Evolutionary conservation across 345 rosid genomes (phyloP).

Genomic region (Rhizophora mangle): DNA sequence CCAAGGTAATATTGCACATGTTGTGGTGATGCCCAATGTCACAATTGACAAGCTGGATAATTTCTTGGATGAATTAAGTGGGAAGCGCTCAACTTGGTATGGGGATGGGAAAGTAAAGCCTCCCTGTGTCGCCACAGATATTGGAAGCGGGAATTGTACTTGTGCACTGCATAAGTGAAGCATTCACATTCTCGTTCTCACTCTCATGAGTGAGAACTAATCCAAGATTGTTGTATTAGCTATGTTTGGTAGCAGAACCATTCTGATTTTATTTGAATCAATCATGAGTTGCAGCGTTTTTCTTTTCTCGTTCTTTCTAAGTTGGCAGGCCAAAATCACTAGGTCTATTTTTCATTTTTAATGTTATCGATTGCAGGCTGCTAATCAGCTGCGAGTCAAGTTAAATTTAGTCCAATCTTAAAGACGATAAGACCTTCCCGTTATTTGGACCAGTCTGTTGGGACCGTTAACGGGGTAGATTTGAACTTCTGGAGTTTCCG

Average conservation of each 20-base stretch:
- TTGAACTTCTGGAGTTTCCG: too few species aligned
- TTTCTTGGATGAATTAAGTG: constrained; percentile 61
- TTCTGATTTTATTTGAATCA: not conserved
- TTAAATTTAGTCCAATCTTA: too few species aligned
- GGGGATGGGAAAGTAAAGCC: constrained; percentile 36
- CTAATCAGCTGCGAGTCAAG: too few species aligned
- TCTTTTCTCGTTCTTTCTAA: not conserved
- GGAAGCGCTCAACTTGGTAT: constrained; percentile 63
- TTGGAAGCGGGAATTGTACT: constrained; percentile 63
- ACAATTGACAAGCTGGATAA: constrained; percentile 70
- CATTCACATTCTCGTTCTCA: not conserved
- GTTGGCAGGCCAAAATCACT: not conserved
- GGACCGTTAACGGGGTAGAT: constrained; percentile 38
- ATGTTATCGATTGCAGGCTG: too few species aligned
- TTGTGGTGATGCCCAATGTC: constrained; percentile 93
- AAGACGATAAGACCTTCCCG: constrained; percentile 37
- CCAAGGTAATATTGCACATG: constrained; percentile 80
- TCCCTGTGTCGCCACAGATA: constrained; percentile 62
- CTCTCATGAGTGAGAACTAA: not conserved
- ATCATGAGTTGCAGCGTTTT: not conserved
- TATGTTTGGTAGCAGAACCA: not conserved
- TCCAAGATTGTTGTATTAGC: not conserved
- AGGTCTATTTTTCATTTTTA: not conserved
- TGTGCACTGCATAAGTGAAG: constrained; percentile 53
- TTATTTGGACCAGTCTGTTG: constrained; percentile 54